Evolutionary conservation across 2,329 filamentous ascomycete species (phyloP).

Genomic region (Fusarium nanum): DNA sequence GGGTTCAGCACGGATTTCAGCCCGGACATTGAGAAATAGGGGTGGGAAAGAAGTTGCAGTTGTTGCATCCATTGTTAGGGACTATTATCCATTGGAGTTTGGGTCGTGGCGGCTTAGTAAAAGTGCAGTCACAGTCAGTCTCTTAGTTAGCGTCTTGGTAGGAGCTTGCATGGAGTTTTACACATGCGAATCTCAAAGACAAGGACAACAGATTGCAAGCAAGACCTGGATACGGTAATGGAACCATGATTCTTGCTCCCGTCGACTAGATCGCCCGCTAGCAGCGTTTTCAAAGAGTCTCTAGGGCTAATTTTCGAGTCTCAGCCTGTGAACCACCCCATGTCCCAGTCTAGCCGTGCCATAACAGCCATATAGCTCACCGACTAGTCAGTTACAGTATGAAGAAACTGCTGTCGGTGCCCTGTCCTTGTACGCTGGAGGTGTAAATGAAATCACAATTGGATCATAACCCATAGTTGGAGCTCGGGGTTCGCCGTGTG

Average conservation of each 20-base stretch:
- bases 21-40: constrained; percentile 25
- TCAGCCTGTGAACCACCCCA: constrained; percentile 7
- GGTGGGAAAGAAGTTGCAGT: background rate
- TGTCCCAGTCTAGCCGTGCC: constrained; percentile 3
- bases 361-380: background rate
- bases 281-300: background rate
- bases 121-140: background rate
- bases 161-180: background rate
- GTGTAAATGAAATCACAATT: constrained; percentile 4
- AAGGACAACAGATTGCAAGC: background rate
- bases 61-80: background rate
- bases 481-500: constrained; percentile 29
- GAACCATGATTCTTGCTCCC: constrained; percentile 7
- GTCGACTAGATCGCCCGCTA: constrained; percentile 28
- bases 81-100: background rate
- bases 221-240: background rate
- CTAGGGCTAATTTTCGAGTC: constrained; percentile 18
- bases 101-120: background rate
- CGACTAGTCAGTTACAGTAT: constrained; percentile 1
- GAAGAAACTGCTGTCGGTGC: background rate
- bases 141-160: background rate
- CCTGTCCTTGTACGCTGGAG: constrained; percentile 14
- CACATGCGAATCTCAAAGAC: background rate
- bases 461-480: constrained; percentile 15
- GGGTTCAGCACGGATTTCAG: constrained; percentile 35